phyloP scores from a whole-genome alignment of 1,284 basidiomycete genomes.

The Trichosporon sp. region DNA sequence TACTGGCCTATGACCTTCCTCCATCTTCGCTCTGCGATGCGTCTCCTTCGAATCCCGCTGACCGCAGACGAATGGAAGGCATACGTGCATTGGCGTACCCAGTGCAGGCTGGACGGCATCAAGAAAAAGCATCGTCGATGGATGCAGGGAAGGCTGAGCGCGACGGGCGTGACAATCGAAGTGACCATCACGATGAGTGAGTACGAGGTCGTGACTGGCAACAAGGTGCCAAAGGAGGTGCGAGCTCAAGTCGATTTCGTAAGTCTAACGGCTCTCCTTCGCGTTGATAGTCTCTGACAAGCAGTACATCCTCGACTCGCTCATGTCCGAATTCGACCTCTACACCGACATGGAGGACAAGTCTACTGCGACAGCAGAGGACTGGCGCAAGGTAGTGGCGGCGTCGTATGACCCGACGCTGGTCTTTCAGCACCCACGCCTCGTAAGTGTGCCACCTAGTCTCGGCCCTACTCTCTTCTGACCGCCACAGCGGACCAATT shows the following conservation, averaged over 20 bases:
- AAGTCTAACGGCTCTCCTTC: not conserved
- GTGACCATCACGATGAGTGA: not conserved
- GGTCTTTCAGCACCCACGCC: not conserved
- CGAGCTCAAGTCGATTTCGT: not conserved
- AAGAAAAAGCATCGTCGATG: not conserved
- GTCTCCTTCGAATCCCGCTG: no score
- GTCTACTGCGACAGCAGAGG: not conserved
- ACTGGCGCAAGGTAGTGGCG: not conserved
- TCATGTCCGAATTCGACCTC: not conserved
- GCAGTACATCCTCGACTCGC: not conserved
- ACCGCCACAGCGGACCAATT: not conserved
- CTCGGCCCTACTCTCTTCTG: not conserved
- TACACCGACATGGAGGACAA: not conserved
- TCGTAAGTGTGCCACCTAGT: not conserved
- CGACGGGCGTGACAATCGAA: not conserved
- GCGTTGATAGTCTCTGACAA: not conserved
- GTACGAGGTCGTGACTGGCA: not conserved
- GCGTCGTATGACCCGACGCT: not conserved
- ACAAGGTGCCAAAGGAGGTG: not conserved
- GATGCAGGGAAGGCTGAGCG: not conserved
- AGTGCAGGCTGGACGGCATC: not conserved
- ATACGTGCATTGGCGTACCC: constrained; percentile 13
- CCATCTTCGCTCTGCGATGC: no score
- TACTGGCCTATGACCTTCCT: no score
- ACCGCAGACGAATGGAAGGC: not conserved